These are phyloP conservation scores for Trichosporon sp. DNA, from an alignment of 1,284 basidiomycete genomes.

Conservation along the genomic window DNA sequence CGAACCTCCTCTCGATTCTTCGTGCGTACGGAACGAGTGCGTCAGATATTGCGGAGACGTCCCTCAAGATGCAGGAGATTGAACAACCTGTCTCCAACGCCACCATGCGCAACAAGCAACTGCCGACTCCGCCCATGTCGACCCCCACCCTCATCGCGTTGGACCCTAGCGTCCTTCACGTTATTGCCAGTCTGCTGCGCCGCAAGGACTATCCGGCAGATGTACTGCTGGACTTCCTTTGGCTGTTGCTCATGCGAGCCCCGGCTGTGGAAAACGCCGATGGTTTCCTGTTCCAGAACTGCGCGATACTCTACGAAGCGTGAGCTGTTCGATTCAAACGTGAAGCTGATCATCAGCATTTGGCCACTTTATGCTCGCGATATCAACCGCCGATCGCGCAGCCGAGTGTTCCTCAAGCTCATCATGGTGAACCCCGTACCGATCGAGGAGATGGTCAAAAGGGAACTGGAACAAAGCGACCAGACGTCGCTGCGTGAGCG, in stretches of 20 bases:
- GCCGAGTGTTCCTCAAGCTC: slow-evolving; percentile 33
- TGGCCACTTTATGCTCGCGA: slow-evolving; percentile 34
- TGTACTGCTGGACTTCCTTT: slow-evolving; percentile 37
- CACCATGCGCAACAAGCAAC: slow-evolving; percentile 1
- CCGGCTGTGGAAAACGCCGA: slow-evolving; percentile 26
- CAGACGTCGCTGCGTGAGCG: slow-evolving; percentile 25
- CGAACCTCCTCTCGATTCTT: slow-evolving; percentile 19
- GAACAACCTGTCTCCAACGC: neutral
- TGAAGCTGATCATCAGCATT: slow-evolving; percentile 16
- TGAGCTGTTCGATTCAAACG: neutral
- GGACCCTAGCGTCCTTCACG: slow-evolving; percentile 22
- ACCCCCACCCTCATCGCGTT: slow-evolving; percentile 16
- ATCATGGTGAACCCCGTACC: slow-evolving; percentile 31
- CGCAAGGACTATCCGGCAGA: slow-evolving; percentile 20
- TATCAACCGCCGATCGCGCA: slow-evolving; percentile 24
- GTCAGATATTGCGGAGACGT: slow-evolving; percentile 21
- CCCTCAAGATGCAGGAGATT: slow-evolving; percentile 6
- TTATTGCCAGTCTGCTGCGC: slow-evolving; percentile 22
- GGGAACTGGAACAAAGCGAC: slow-evolving; percentile 8
- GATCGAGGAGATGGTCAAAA: slow-evolving; percentile 25
- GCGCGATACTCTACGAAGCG: slow-evolving; percentile 18
- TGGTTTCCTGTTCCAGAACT: slow-evolving; percentile 31
- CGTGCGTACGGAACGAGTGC: slow-evolving; percentile 28
- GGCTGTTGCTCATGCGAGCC: slow-evolving; percentile 35
- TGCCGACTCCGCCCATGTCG: neutral